Evolutionary conservation across 441 rosid genomes (phyloP).

Genomic region (Eutrema salsugineum): DNA sequence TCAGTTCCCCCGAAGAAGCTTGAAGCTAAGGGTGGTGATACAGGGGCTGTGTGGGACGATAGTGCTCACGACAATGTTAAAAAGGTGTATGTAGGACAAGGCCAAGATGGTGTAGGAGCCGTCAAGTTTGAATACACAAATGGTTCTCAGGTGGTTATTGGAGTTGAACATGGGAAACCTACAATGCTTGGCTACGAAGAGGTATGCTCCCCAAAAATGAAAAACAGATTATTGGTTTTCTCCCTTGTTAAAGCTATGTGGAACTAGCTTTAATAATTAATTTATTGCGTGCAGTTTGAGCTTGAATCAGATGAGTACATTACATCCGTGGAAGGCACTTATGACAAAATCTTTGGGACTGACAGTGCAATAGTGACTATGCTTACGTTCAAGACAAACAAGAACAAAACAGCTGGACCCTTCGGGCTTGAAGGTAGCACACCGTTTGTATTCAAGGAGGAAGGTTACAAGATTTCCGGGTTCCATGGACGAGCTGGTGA

Average conservation of each 20-base stretch:
- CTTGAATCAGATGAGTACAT: conserved; percentile 28
- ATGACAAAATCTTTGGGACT: conserved; percentile 15
- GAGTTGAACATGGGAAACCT: conserved; percentile 12
- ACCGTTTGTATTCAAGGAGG: background rate
- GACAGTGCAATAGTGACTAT: conserved; percentile 3
- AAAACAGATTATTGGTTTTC: background rate
- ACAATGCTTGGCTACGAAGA: conserved; percentile 17
- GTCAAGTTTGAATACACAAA: conserved; percentile 25
- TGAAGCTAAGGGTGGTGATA: conserved; percentile 8
- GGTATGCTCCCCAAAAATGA: background rate
- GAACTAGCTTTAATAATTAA: background rate
- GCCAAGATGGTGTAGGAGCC: conserved; percentile 16
- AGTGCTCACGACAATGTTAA: conserved; percentile 18
- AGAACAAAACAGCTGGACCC: conserved; percentile 4
- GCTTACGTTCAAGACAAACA: conserved; percentile 25
- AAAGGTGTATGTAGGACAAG: conserved; percentile 26
- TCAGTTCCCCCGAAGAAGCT: conserved; percentile 3
- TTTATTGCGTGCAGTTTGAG: conserved; percentile 13
- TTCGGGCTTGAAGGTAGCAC: conserved; percentile 18
- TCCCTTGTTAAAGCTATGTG: background rate
- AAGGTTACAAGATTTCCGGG: conserved; percentile 21
- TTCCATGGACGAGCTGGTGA: conserved; percentile 31
- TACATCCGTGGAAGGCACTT: conserved; percentile 24
- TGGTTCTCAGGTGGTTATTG: conserved; percentile 13
- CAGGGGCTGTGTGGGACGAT: conserved; percentile 27